Conservation (phyloP, 345 rosid genomes). For the Eucalyptus marginata region DNA sequence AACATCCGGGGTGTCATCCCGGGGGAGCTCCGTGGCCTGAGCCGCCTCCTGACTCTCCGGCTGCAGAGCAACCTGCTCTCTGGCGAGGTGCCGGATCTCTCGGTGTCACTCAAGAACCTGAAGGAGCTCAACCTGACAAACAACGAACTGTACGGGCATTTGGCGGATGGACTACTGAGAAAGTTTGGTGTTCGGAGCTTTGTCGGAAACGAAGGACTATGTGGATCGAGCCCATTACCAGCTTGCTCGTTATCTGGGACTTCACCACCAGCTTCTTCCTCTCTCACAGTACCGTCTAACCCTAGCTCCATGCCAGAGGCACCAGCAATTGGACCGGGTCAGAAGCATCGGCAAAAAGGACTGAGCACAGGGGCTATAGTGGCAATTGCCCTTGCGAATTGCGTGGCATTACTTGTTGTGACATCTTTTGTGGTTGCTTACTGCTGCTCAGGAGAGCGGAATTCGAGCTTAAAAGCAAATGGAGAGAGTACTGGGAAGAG, state of each 20-base stretch:
- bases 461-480: slow-evolving; percentile 19
- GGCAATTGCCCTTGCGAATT: slow-evolving; percentile 51
- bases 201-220: slow-evolving; percentile 65
- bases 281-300: slow-evolving; percentile 59
- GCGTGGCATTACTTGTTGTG: slow-evolving; percentile 43
- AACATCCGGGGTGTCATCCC: slow-evolving; percentile 71
- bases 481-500: slow-evolving; percentile 31
- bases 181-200: slow-evolving; percentile 57
- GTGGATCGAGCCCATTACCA: slow-evolving; percentile 66
- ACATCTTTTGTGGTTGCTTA: slow-evolving; percentile 55
- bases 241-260: slow-evolving; percentile 39
- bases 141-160: slow-evolving; percentile 60
- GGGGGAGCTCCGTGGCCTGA: slow-evolving; percentile 25
- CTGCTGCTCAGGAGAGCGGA: slow-evolving; percentile 45
- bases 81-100: slow-evolving; percentile 69
- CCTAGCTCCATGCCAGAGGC: slow-evolving; percentile 63
- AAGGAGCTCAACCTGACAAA: slow-evolving; percentile 53
- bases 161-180: slow-evolving; percentile 40
- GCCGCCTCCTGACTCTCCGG: slow-evolving; percentile 62
- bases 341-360: slow-evolving; percentile 13
- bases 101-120: slow-evolving; percentile 24
- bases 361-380: slow-evolving; percentile 50
- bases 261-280: slow-evolving; percentile 16
- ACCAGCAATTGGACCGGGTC: slow-evolving; percentile 11
- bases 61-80: slow-evolving; percentile 75